A percentile compares a stretch with the other conserved stretches of the same genome.
Evolutionary conservation across 495 filamentous ascomycete genomes (phyloP).

Genomic region (Daldinia grandis): DNA sequence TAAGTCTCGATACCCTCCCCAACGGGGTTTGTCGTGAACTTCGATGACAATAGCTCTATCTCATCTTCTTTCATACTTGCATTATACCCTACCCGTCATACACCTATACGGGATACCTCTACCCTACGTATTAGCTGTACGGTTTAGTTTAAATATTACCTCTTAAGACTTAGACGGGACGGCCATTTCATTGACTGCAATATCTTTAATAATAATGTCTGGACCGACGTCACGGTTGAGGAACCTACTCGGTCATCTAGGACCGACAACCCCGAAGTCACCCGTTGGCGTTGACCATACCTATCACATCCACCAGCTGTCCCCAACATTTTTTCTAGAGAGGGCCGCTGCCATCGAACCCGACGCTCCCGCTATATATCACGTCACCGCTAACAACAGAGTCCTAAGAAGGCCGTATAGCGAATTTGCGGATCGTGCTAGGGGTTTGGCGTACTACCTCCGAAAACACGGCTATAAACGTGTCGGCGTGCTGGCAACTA

Average conservation of each 20-base stretch:
- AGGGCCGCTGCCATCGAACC: conserved; percentile 92
- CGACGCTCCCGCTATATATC: conserved; percentile 85
- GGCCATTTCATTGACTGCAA: not conserved
- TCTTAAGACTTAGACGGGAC: not conserved
- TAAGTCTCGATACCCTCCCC: conserved; percentile 2
- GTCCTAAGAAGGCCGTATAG: conserved; percentile 75
- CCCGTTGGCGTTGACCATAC: conserved; percentile 55
- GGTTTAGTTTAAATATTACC: not conserved
- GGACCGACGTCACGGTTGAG: conserved; percentile 57
- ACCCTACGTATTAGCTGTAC: not conserved
- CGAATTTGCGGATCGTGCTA: conserved; percentile 82
- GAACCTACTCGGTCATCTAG: conserved; percentile 70
- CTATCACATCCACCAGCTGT: conserved; percentile 79
- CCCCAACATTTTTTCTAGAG: conserved; percentile 88
- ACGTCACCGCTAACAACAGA: conserved; percentile 81
- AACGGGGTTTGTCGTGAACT: not conserved
- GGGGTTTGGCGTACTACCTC: conserved; percentile 88
- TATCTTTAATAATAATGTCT: conserved; percentile 52
- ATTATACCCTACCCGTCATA: not conserved
- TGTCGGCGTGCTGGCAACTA: conserved; percentile 83
- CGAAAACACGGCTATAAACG: conserved; percentile 72
- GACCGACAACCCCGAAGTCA: conserved; percentile 49
- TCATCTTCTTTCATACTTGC: not conserved
- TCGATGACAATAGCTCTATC: not conserved
- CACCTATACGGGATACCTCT: not conserved